These are phyloP conservation scores for Candida loeiensis DNA, from an alignment of 805 yeast species.

Conservation along the genomic window DNA sequence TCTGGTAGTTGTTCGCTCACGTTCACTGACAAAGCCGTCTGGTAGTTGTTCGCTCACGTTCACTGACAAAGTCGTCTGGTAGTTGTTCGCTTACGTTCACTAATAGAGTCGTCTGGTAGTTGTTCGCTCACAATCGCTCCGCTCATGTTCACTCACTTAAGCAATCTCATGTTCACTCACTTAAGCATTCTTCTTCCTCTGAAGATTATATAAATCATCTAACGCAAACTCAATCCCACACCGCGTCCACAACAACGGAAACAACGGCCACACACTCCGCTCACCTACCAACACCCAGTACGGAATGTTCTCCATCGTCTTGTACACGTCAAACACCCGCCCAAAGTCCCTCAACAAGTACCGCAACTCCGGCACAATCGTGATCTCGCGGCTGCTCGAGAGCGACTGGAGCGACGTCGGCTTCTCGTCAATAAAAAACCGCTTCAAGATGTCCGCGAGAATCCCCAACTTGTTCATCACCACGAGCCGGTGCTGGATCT, in stretches of 20 bases:
- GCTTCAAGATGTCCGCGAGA: constrained; percentile 62
- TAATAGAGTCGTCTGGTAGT: no score
- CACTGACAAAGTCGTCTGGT: no score
- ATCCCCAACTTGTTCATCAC: constrained; percentile 77
- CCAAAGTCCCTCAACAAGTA: constrained; percentile 69
- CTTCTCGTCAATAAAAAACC: constrained; percentile 83
- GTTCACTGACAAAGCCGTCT: no score
- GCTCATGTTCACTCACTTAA: no score
- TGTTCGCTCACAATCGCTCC: no score
- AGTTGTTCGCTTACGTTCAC: no score
- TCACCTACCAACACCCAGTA: constrained; percentile 93
- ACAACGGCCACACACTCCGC: constrained; percentile 86
- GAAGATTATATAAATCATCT: constrained; percentile 63
- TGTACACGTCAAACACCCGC: constrained; percentile 72
- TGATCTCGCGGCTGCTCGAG: constrained; percentile 62
- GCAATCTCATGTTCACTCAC: no score
- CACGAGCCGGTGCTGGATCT: constrained; percentile 78
- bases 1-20: no score
- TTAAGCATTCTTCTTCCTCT: constrained; percentile 25
- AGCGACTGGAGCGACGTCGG: constrained; percentile 67
- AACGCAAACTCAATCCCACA: constrained; percentile 87
- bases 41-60: no score
- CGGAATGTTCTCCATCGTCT: constrained; percentile 67
- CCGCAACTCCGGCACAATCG: constrained; percentile 83
- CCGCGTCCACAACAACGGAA: constrained; percentile 80